Evolutionary conservation across 2,329 filamentous ascomycete species (phyloP), one percentile per base, ranked within the genome.

Genomic region (Botrytis paeoniae): DNA sequence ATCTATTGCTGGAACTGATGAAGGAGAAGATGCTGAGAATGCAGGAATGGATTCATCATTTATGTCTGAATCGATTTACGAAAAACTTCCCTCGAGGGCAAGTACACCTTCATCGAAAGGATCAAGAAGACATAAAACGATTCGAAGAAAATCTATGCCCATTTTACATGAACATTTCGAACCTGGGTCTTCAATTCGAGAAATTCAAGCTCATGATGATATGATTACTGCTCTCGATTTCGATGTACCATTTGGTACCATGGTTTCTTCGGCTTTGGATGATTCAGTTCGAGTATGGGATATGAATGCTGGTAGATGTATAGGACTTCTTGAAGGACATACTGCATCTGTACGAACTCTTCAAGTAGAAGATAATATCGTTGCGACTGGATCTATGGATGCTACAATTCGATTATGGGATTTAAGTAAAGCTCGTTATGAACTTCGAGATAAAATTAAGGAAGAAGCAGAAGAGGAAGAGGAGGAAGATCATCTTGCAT

Each of bases 61-160:
- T 85, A 98, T 98, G 96, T 98, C 96, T 4, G 94, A 98, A 82
- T 98, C 95, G 20, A 93, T 99, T 78, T 99, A 98, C 82, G 93
- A 97, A 77, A 98, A 98, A 83, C 85, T 99, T 14, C 93, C 95
- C 0, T 83, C 84, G 16, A 80, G 83, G 41, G 81, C 81, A 35
- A 86, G 83, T 77, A 85, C 87, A 3, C 85, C 87, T 1, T 83
- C 85, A 12, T 86, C 70, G 39, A 73, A 73, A 69, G 70, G 85
- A 78, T 81, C 86, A 12, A 87, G 85, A 79, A 86, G 86, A 77
- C 82, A 83, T 62, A 87, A 89, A 81, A 88, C 87, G 57, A 87
- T 88, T 75, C 87, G 91, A 72, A 88, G 92, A 75, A 94, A 93
- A 82, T 97, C 95, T 0, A 97, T 97, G 92, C 94, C 95, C 12